Conservation (phyloP, 1,284 basidiomycete genomes). For the Cryptococcus wingfieldii region DNA sequence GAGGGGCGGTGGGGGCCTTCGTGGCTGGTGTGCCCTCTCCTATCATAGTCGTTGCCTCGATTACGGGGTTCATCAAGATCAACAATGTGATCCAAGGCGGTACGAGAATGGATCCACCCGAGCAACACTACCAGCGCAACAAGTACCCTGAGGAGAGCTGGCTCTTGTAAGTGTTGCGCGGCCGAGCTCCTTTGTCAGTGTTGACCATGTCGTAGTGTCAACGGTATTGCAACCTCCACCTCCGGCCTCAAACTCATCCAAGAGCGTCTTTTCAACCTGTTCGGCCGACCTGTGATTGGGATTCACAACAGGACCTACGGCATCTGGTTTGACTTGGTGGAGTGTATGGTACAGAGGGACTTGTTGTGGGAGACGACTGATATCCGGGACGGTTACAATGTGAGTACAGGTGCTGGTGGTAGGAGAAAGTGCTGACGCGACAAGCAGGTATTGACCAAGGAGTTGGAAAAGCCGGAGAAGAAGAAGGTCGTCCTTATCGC, state of each 20-base stretch:
- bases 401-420: slow-evolving; percentile 1
- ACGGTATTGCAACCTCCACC: slow-evolving; percentile 33
- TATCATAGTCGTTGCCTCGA: slow-evolving; percentile 2
- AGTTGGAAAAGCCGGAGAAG: slow-evolving; percentile 18
- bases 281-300: slow-evolving; percentile 28
- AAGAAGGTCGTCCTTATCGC: slow-evolving; percentile 34
- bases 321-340: slow-evolving; percentile 34
- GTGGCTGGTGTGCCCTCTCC: slow-evolving; percentile 16
- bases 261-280: slow-evolving; percentile 20
- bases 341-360: slow-evolving; percentile 39
- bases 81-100: no score
- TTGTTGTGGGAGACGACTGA: slow-evolving; percentile 26
- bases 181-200: neutral
- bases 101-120: neutral
- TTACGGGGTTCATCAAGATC: slow-evolving; percentile 1
- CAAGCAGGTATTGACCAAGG: slow-evolving; percentile 15
- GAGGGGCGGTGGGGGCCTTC: slow-evolving; percentile 4
- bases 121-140: slow-evolving; percentile 5
- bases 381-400: slow-evolving; percentile 24
- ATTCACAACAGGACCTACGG: slow-evolving; percentile 35
- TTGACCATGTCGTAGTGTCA: slow-evolving; percentile 22
- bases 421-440: no score
- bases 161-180: slow-evolving; percentile 29
- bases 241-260: slow-evolving; percentile 24
- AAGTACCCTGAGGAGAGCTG: slow-evolving; percentile 23